phyloP scores from a whole-genome alignment of 768 basidiomycete species.

The Mycena epipterygia region DNA sequence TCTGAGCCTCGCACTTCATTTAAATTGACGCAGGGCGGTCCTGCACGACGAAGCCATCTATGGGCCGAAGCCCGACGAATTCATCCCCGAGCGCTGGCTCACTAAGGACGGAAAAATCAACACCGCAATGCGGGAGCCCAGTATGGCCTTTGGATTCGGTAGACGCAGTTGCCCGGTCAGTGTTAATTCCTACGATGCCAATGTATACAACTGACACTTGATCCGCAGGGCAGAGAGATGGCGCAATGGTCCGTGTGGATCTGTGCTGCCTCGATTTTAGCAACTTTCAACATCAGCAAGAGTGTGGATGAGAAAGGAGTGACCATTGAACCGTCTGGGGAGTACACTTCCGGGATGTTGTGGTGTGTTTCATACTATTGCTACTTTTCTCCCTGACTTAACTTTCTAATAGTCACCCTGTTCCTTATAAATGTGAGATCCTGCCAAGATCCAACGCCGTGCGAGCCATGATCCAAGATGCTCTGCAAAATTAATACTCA shows the following conservation, averaged over 20 bases:
- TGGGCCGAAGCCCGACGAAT: conserved; percentile 42
- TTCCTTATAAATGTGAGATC: conserved; percentile 20
- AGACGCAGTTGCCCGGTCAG: conserved; percentile 22
- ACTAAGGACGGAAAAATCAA: conserved; percentile 30
- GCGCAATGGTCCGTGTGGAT: conserved; percentile 38
- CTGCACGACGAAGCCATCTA: conserved; percentile 39
- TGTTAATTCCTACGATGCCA: neutral
- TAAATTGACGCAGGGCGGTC: conserved; percentile 35
- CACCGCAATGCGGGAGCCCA: conserved; percentile 6
- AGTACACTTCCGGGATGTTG: conserved; percentile 42
- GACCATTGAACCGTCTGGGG: conserved; percentile 40
- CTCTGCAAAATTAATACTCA: too few species aligned
- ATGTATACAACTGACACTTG: neutral
- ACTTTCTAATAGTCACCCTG: conserved; percentile 5
- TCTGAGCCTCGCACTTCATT: too few species aligned
- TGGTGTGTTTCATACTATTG: too few species aligned
- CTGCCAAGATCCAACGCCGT: conserved; percentile 13
- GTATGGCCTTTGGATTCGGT: conserved; percentile 35
- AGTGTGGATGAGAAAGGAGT: conserved; percentile 41
- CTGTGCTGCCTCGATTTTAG: conserved; percentile 33
- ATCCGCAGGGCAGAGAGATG: conserved; percentile 33
- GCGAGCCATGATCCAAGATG: conserved; percentile 12
- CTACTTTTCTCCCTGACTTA: too few species aligned
- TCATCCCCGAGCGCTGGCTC: conserved; percentile 38
- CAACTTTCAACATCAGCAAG: conserved; percentile 39